Percentiles rank a stretch among this genome's conserved stretches.
Evolutionary conservation across 139 green algal species (phyloP).

Genomic region (Penium margaritaceum): DNA sequence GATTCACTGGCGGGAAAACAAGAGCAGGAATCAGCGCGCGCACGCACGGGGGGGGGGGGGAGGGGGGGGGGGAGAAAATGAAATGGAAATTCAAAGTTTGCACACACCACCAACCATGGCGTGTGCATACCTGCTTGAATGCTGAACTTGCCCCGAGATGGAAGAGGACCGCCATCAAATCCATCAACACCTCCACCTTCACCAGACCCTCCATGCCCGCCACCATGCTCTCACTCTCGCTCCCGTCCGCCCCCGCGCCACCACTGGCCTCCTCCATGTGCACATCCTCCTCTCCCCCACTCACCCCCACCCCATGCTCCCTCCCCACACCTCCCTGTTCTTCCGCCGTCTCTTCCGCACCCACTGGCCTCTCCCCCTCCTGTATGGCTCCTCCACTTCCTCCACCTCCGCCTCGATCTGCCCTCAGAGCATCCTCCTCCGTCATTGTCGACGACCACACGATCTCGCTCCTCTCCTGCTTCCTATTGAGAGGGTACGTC

Average conservation of each 20-base stretch:
- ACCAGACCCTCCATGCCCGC: no score
- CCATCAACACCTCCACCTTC: neutral
- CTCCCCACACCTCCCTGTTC: neutral
- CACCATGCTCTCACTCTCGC: no score
- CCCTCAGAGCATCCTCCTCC: neutral
- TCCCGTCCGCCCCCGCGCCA: neutral
- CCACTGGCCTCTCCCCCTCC: neutral
- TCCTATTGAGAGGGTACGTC: slow-evolving; percentile 10
- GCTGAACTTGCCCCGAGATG: neutral
- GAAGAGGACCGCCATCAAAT: neutral
- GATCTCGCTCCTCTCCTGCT: neutral
- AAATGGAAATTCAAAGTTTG: no score
- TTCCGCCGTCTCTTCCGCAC: neutral
- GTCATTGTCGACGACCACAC: neutral
- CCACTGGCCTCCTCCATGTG: neutral
- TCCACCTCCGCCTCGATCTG: neutral
- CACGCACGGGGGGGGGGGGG: no score
- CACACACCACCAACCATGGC: no score
- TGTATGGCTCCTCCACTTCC: neutral
- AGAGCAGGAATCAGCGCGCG: no score
- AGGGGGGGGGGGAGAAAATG: no score
- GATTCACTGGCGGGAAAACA: no score
- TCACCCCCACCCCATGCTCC: neutral
- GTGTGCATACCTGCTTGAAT: slow-evolving; percentile 7
- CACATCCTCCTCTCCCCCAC: neutral